Evolutionary conservation across 2,329 filamentous ascomycete genomes (phyloP), one percentile per base, ranked within the genome.

Genomic region (Ophiostoma piceae): DNA sequence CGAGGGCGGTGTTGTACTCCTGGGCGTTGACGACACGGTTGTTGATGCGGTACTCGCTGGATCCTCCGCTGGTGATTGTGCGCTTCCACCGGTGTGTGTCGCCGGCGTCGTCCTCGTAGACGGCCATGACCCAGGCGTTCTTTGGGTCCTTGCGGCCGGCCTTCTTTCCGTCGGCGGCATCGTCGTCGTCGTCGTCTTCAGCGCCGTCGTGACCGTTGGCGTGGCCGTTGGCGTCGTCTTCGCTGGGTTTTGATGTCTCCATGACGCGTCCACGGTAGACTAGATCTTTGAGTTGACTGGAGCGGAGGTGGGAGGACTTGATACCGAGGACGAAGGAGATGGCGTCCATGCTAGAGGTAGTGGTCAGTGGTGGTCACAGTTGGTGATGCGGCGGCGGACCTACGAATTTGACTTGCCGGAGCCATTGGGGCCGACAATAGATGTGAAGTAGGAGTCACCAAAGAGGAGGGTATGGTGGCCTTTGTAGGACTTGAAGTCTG

Each of bases 401-500:
- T 41, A 65, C 62, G 94, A 97, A 79, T 99, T 99, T 26, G 95
- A 99, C 81, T 99, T 99, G 74, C 95, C 95, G 47, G 95, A 98
- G 83, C 95, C 95, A 94, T 99, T 99, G 78, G 95, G 95, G 6
- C 96, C 95, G 77, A 99, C 98, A 77, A 99, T 97, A 60, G 95
- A 99, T 67, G 95, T 99, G 80, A 99, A 99, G 81, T 97, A 98
- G 1, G 94, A 96, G 82, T 99, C 94, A 77, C 94, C 94, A 76
- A 99, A 97, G 68, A 97, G 87, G 64, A 99, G 88, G 72, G 88
- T 90, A 82, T 99, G 95, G 76, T 97, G 94, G 71, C 94, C 95
- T 80, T 97, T 97, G 84, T 99, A 99, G 76, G 95, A 98, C 83
- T 99, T 99, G 88, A 99, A 99, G 83, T 99, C 92, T 95, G 76